These are phyloP conservation scores for Sporothrix luriei DNA, from an alignment of 2,329 filamentous ascomycete genomes.

Conservation along the genomic window DNA sequence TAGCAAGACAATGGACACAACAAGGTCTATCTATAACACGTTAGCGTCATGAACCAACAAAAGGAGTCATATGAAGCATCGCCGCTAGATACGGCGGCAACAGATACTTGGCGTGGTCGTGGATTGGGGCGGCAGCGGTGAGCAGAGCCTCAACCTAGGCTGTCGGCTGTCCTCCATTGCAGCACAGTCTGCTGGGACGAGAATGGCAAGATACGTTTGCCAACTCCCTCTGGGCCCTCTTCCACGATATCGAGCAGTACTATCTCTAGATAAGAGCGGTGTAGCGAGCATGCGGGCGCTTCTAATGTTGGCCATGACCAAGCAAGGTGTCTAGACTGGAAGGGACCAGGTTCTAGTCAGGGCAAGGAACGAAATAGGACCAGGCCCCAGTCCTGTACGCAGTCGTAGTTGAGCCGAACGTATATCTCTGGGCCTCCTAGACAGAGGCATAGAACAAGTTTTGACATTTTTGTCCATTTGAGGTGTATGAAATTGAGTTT, in stretches of 20 bases:
- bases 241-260: not conserved
- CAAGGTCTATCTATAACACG: not conserved
- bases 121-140: not conserved
- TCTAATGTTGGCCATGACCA: not conserved
- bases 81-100: constrained; percentile 5
- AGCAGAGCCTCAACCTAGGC: constrained; percentile 6
- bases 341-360: not conserved
- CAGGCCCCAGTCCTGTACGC: not conserved
- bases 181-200: not conserved
- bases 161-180: not conserved
- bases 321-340: no score
- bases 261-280: not conserved
- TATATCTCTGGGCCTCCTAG: not conserved
- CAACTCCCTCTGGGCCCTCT: not conserved
- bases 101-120: not conserved
- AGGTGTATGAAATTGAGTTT: not conserved
- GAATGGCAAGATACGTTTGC: not conserved
- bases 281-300: not conserved
- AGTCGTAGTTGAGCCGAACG: not conserved
- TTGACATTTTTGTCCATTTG: not conserved
- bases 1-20: constrained; percentile 10
- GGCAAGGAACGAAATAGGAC: not conserved
- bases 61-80: not conserved
- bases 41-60: not conserved
- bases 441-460: no score